These are phyloP conservation scores for Aspergillus quadricinctus DNA, from an alignment of 2,329 filamentous ascomycete genomes.

Conservation along the genomic window DNA sequence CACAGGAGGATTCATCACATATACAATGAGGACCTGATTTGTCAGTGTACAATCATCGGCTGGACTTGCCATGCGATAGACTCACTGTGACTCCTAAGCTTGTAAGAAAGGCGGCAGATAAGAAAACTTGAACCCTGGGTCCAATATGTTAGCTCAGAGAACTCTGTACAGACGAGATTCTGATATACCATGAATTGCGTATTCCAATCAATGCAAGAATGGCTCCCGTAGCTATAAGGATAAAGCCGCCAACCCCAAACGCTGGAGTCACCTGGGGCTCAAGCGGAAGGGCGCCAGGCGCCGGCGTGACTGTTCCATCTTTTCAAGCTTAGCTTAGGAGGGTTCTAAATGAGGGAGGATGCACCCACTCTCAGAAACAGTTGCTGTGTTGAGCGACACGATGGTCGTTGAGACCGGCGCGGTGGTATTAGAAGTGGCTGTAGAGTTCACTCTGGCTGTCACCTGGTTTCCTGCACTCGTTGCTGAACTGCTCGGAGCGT, in stretches of 20 bases:
- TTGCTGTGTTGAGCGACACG: conserved; percentile 21
- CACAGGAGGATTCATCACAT: conserved; percentile 79
- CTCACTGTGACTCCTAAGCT: conserved; percentile 65
- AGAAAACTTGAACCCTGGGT: conserved; percentile 65
- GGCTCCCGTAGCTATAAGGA: conserved; percentile 70
- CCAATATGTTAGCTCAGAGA: neutral
- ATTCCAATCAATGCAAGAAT: conserved; percentile 74
- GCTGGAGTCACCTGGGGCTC: conserved; percentile 73
- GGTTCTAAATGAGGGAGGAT: neutral
- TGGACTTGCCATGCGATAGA: conserved; percentile 1
- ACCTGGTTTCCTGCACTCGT: conserved; percentile 7
- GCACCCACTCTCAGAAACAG: conserved; percentile 11
- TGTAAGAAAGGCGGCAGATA: conserved; percentile 71
- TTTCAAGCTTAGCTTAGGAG: neutral
- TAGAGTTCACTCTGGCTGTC: conserved; percentile 10
- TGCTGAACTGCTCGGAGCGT: conserved; percentile 1
- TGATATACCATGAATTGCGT: conserved; percentile 62
- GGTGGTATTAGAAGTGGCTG: conserved; percentile 6
- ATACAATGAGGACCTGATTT: conserved; percentile 66
- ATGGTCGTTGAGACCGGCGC: conserved; percentile 19
- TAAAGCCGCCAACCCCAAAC: conserved; percentile 70
- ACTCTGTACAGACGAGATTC: neutral
- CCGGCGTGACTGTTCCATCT: conserved; percentile 19
- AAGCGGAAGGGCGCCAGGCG: conserved; percentile 57
- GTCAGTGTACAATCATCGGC: neutral